A percentile compares a stretch with the other conserved stretches of the same genome.
phyloP scores from a whole-genome alignment of 805 yeast species.

The Torulaspora microellipsoides region DNA sequence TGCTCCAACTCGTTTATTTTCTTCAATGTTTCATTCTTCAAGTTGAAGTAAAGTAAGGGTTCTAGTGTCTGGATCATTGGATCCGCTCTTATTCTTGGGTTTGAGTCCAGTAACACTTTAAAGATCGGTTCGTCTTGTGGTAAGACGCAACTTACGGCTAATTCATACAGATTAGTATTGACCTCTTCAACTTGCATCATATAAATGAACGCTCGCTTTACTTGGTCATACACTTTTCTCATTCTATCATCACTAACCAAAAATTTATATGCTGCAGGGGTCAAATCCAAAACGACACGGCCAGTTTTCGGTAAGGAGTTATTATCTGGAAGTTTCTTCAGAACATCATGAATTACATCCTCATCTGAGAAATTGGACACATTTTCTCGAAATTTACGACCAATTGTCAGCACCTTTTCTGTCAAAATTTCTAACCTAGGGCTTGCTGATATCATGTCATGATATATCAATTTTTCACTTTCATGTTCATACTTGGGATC shows the following conservation, averaged over 20 bases:
- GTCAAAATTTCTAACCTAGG: constrained; percentile 24
- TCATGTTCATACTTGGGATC: constrained; percentile 31
- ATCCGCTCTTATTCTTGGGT: constrained; percentile 33
- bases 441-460: constrained; percentile 28
- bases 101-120: constrained; percentile 47
- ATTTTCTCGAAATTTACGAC: constrained; percentile 40
- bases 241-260: constrained; percentile 51
- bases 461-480: constrained; percentile 28
- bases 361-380: constrained; percentile 45
- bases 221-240: constrained; percentile 62
- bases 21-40: constrained; percentile 73
- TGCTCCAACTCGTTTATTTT: constrained; percentile 71
- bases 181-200: constrained; percentile 76
- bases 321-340: constrained; percentile 38
- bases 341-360: constrained; percentile 48
- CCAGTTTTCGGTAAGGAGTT: constrained; percentile 37
- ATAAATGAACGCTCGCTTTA: constrained; percentile 76
- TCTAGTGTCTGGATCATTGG: constrained; percentile 44
- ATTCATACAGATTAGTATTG: constrained; percentile 59
- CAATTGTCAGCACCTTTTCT: constrained; percentile 39
- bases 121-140: constrained; percentile 65
- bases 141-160: constrained; percentile 24
- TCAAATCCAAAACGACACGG: constrained; percentile 46
- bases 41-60: constrained; percentile 56
- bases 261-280: constrained; percentile 47